A percentile compares a stretch with the other conserved stretches of the same genome.
Evolutionary conservation across 2,329 filamentous ascomycete genomes (phyloP).

Genomic region (Pseudogymnoascus sp.): DNA sequence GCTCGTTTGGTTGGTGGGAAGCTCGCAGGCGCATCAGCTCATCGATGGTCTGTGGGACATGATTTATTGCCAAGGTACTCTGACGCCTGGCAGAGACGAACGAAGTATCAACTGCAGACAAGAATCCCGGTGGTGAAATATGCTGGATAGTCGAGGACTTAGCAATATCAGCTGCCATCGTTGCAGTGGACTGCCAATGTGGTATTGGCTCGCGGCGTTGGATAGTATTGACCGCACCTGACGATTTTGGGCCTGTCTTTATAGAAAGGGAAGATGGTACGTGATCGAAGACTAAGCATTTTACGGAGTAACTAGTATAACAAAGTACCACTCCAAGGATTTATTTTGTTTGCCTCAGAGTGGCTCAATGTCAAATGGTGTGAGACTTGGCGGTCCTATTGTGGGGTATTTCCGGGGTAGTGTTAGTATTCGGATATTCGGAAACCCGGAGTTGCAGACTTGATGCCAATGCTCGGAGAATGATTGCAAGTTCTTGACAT

Average conservation of each 20-base stretch:
- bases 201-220: background rate
- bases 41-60: constrained; percentile 15
- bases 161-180: background rate
- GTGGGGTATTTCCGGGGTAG: background rate
- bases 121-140: background rate
- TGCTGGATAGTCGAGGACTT: background rate
- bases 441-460: background rate
- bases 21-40: constrained; percentile 16
- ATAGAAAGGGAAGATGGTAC: background rate
- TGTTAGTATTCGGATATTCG: background rate
- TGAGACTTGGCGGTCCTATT: background rate
- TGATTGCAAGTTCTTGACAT: background rate
- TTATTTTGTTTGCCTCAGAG: background rate
- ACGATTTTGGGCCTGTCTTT: background rate
- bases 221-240: background rate
- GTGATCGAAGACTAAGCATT: background rate
- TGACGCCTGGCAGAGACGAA: background rate
- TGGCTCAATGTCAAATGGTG: background rate
- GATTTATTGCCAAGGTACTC: background rate
- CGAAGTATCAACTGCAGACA: background rate
- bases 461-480: background rate
- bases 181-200: background rate
- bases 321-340: background rate
- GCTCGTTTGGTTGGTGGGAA: constrained; percentile 8
- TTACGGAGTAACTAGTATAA: background rate